Evolutionary conservation across 2,329 filamentous ascomycete species (phyloP).

Genomic region (Fusarium brevicatenulatum): DNA sequence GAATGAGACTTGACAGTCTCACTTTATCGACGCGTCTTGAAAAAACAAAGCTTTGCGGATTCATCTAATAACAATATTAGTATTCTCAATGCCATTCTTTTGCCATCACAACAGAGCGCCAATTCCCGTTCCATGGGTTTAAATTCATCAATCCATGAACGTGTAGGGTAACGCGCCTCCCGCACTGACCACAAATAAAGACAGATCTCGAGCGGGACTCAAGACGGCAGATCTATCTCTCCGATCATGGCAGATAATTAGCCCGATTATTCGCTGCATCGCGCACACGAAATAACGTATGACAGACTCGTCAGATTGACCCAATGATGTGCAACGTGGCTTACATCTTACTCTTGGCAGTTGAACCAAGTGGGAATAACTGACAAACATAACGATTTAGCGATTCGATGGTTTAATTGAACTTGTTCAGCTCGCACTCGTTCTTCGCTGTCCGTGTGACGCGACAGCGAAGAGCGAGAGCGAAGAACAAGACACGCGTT

Average conservation of each 20-base stretch:
- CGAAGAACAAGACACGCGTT: not conserved
- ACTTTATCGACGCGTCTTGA: fast-evolving
- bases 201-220: not conserved
- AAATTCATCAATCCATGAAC: not conserved
- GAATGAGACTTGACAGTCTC: fast-evolving
- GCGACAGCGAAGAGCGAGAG: not conserved
- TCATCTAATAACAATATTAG: fast-evolving
- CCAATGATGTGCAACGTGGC: not conserved
- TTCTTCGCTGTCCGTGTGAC: not conserved
- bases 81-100: fast-evolving
- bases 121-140: fast-evolving
- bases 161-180: not conserved
- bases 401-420: not conserved
- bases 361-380: not conserved
- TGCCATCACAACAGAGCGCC: fast-evolving
- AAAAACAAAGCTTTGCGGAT: fast-evolving
- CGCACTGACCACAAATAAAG: not conserved
- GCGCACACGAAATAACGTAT: not conserved
- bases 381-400: not conserved
- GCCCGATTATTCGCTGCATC: not conserved
- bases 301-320: too few species aligned
- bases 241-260: not conserved
- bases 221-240: not conserved
- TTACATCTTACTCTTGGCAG: not conserved
- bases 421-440: not conserved